These are phyloP conservation scores for Gleditsia sinensis DNA, from an alignment of 306 rosid species.

Conservation along the genomic window DNA sequence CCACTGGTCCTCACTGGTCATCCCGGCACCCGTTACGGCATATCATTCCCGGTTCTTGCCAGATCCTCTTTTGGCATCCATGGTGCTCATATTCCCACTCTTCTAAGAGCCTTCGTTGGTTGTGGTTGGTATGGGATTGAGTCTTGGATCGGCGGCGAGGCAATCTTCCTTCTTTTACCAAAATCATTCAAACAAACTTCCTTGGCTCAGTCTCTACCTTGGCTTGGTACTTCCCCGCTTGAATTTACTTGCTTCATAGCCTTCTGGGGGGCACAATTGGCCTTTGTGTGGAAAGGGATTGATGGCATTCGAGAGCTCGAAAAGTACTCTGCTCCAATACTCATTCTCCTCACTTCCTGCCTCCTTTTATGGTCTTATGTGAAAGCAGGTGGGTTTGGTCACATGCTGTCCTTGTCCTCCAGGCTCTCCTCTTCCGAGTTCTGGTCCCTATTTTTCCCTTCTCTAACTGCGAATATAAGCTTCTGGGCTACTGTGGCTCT, in stretches of 20 bases:
- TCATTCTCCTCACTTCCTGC: conserved; percentile 58
- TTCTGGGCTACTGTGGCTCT: conserved; percentile 89
- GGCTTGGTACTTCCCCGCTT: conserved; percentile 89
- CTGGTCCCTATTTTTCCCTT: conserved; percentile 78
- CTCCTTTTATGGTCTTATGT: conserved; percentile 71
- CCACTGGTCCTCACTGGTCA: conserved; percentile 79
- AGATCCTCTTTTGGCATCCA: conserved; percentile 83
- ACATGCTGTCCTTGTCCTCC: conserved; percentile 78
- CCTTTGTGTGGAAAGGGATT: conserved; percentile 73
- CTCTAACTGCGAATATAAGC: conserved; percentile 87
- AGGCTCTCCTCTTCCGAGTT: conserved; percentile 61
- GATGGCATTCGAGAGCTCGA: conserved; percentile 84
- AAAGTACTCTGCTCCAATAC: conserved; percentile 84
- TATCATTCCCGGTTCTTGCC: conserved; percentile 82
- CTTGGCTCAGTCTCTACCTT: conserved; percentile 43
- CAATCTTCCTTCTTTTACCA: conserved; percentile 76
- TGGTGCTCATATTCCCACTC: conserved; percentile 88
- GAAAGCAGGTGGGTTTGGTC: conserved; percentile 72
- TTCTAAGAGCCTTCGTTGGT: conserved; percentile 79
- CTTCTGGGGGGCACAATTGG: conserved; percentile 74
- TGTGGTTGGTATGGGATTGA: conserved; percentile 99
- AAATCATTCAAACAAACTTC: conserved; percentile 45
- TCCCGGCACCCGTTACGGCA: conserved; percentile 80
- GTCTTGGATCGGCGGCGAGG: conserved; percentile 96
- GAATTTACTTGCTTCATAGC: conserved; percentile 68